phyloP scores from a whole-genome alignment of 176 grass and related monocot species.

The Stipa capillata region DNA sequence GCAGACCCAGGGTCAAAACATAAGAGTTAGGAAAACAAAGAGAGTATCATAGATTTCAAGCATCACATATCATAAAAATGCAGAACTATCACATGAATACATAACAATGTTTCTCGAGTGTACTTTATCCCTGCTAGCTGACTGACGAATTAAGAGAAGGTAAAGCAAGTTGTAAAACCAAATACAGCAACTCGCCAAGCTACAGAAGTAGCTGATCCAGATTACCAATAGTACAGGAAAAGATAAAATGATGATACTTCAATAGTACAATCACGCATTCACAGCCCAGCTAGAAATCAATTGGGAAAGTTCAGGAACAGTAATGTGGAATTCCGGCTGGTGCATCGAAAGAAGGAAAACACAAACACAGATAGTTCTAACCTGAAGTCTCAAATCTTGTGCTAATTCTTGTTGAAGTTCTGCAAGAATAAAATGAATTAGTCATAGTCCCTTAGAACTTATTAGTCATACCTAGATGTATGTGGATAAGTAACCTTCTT shows the following conservation, averaged over 20 bases:
- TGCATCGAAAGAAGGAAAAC: background rate
- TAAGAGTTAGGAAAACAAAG: background rate
- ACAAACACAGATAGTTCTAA: constrained; percentile 10
- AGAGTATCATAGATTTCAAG: background rate
- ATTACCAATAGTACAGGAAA: background rate
- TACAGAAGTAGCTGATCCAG: background rate
- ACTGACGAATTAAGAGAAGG: background rate
- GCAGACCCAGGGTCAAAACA: background rate
- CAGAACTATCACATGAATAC: background rate
- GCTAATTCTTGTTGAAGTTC: constrained; percentile 28
- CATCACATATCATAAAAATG: background rate
- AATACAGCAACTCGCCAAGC: background rate
- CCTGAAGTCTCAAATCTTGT: constrained; percentile 37
- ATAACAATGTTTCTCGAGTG: background rate
- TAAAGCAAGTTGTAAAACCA: background rate
- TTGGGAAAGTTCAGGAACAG: constrained; percentile 1
- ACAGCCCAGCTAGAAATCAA: background rate
- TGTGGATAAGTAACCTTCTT: constrained; percentile 27
- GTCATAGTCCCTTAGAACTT: background rate
- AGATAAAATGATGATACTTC: background rate
- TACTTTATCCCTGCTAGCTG: background rate
- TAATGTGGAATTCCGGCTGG: background rate
- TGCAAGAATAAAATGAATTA: constrained; percentile 28
- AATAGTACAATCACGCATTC: constrained; percentile 1
- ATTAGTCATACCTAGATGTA: constrained; percentile 5